Conservation (phyloP, 1,284 basidiomycete genomes). For the Ustilago sp. region DNA sequence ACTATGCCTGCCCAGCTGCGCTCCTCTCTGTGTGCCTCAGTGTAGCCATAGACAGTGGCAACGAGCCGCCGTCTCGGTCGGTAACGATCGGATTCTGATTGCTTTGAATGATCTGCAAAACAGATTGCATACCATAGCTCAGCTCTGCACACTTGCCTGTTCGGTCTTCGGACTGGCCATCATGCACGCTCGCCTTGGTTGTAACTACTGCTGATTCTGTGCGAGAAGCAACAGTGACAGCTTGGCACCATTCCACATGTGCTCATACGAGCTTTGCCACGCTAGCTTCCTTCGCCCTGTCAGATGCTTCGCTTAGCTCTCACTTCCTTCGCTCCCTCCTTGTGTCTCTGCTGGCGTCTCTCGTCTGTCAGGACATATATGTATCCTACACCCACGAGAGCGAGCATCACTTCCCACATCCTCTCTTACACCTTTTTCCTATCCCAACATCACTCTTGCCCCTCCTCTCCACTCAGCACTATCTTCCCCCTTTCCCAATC, state of each 20-base stretch:
- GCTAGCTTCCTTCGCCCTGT: background rate
- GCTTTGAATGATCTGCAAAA: background rate
- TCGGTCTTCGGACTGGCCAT: constrained; percentile 9
- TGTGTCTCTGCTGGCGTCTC: background rate
- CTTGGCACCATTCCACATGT: constrained; percentile 3
- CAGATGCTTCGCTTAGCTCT: constrained; percentile 13
- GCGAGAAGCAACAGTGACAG: background rate
- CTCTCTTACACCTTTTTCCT: constrained; percentile 1
- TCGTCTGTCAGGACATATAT: constrained; percentile 9
- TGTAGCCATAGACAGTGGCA: background rate
- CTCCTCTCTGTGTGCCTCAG: background rate
- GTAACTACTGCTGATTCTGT: background rate
- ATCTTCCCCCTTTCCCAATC: background rate
- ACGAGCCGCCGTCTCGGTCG: constrained; percentile 6
- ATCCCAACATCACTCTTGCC: constrained; percentile 5
- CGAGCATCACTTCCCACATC: background rate
- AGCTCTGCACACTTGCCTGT: constrained; percentile 6
- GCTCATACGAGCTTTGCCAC: background rate
- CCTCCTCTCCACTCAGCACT: constrained; percentile 1
- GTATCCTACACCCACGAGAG: background rate
- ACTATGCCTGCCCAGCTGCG: background rate
- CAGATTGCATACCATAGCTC: background rate
- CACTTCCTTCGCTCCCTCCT: background rate
- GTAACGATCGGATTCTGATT: background rate
- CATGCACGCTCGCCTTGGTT: background rate